Evolutionary conservation across 2,329 filamentous ascomycete species (phyloP).

Genomic region (Cephalotrichum gorgonifer): DNA sequence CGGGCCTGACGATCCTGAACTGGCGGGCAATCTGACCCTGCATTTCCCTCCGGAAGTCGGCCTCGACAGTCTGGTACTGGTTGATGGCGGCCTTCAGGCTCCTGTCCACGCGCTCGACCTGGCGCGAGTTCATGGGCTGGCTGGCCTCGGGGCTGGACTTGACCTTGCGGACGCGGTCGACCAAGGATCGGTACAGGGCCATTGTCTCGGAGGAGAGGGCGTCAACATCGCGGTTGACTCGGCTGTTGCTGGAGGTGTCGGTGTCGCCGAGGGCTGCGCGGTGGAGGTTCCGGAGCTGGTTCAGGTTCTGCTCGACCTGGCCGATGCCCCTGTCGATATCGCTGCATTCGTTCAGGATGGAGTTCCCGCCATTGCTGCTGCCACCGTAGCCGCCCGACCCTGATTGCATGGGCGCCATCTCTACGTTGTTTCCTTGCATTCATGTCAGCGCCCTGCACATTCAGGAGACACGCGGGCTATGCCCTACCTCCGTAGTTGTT

Average conservation of each 20-base stretch:
- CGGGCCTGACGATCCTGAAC: constrained; percentile 78
- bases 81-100: constrained; percentile 73
- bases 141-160: constrained; percentile 73
- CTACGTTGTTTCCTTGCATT: constrained; percentile 9
- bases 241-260: constrained; percentile 57
- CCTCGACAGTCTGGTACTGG: constrained; percentile 71
- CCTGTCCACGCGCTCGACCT: constrained; percentile 73
- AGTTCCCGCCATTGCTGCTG: constrained; percentile 50
- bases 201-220: constrained; percentile 69
- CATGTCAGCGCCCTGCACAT: constrained; percentile 6
- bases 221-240: constrained; percentile 61
- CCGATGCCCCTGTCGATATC: constrained; percentile 71
- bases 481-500: constrained; percentile 25
- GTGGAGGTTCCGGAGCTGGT: constrained; percentile 62
- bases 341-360: constrained; percentile 74
- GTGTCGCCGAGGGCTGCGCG: constrained; percentile 63
- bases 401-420: constrained; percentile 9
- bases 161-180: constrained; percentile 67
- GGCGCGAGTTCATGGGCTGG: constrained; percentile 62
- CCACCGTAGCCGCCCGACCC: not conserved
- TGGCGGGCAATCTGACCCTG: constrained; percentile 80
- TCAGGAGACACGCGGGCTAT: not conserved
- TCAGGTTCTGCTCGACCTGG: constrained; percentile 61
- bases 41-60: constrained; percentile 67
- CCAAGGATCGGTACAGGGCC: constrained; percentile 69